Evolutionary conservation across 2,329 filamentous ascomycete species (phyloP).

Genomic region (Cladobotryum protrusum): DNA sequence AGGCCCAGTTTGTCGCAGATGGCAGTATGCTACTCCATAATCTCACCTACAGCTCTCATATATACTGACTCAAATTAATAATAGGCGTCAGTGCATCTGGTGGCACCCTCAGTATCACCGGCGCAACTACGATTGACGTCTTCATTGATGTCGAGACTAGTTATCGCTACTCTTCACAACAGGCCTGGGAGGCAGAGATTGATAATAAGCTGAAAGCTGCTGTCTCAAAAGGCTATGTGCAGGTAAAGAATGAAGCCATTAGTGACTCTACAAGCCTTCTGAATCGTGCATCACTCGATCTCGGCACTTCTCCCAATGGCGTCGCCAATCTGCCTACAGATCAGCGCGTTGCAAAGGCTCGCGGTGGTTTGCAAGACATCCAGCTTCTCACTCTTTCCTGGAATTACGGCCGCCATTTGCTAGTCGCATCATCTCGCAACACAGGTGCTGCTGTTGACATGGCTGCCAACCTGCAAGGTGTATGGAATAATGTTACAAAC

Average conservation of each 20-base stretch:
- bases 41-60: not conserved
- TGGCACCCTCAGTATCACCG: slow-evolving; percentile 13
- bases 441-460: slow-evolving; percentile 14
- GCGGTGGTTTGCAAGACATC: slow-evolving; percentile 12
- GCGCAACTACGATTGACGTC: slow-evolving; percentile 19
- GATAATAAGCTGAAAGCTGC: slow-evolving; percentile 18
- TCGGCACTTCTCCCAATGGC: slow-evolving; percentile 16
- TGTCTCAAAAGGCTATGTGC: slow-evolving; percentile 12
- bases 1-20: slow-evolving; percentile 15
- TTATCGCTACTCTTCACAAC: slow-evolving; percentile 18
- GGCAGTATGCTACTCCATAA: slow-evolving; percentile 11
- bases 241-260: slow-evolving; percentile 16
- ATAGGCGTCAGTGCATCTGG: slow-evolving; percentile 12
- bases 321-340: slow-evolving; percentile 8
- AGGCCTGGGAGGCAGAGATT: slow-evolving; percentile 17
- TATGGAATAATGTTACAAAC: slow-evolving; percentile 20
- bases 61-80: not conserved
- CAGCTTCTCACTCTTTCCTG: slow-evolving; percentile 19
- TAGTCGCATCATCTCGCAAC: slow-evolving; percentile 19
- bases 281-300: slow-evolving; percentile 17
- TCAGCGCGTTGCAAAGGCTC: slow-evolving; percentile 12
- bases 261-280: slow-evolving; percentile 17
- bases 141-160: slow-evolving; percentile 22
- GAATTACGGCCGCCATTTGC: slow-evolving; percentile 21
- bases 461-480: slow-evolving; percentile 22